These are phyloP conservation scores for Fusarium pseudocircinatum DNA, from an alignment of 2,329 filamentous ascomycete species.

Conservation along the genomic window DNA sequence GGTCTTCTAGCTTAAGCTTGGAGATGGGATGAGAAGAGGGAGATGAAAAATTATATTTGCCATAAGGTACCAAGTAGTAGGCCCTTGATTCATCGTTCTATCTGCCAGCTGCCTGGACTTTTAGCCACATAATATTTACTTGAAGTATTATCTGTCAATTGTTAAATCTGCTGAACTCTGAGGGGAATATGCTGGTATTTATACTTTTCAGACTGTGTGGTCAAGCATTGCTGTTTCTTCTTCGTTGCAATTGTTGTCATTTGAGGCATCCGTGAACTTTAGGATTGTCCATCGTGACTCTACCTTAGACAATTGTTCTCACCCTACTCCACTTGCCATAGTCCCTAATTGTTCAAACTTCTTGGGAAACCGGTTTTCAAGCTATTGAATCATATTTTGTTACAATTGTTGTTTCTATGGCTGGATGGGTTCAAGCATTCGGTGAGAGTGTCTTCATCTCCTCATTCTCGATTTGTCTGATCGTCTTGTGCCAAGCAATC, in stretches of 20 bases:
- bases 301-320: neutral
- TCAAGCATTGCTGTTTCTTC: neutral
- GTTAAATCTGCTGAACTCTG: neutral
- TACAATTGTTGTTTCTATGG: neutral
- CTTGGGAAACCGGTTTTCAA: fast-evolving
- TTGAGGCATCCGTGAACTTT: neutral
- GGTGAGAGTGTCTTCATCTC: neutral
- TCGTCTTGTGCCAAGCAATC: neutral
- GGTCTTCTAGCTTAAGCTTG: no score
- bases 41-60: neutral
- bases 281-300: neutral
- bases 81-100: neutral
- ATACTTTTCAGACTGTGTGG: neutral
- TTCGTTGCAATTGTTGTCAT: neutral
- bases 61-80: neutral
- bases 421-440: no score
- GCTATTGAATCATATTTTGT: neutral
- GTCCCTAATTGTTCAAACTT: neutral
- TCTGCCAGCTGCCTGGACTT: neutral
- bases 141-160: neutral
- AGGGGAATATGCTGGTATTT: neutral
- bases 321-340: fast-evolving
- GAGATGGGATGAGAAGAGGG: neutral
- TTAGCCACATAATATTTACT: neutral
- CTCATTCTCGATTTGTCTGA: neutral